Evolutionary conservation across 257 asterid genomes (phyloP), one percentile per base, ranked within the genome.

Genomic region (Solanum medicagineum): DNA sequence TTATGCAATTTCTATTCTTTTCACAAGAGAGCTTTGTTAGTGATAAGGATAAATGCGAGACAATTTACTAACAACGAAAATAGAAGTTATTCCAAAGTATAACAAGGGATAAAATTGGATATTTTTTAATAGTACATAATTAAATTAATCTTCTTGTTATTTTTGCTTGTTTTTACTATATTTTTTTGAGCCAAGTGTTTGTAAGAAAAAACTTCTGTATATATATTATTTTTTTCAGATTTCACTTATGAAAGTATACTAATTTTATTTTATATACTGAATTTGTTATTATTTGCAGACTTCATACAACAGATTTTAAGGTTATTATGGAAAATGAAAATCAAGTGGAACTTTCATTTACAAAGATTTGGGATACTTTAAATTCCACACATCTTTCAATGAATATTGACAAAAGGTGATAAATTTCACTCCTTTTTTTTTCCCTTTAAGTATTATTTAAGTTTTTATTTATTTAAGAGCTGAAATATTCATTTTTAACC

Each of bases 401-500:
- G 4, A 95, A 95, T 84, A 90, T 94, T 85, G 99, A 95, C 91
- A 95, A 95, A 91, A 94, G 99, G 99, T 95, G 7, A 15, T 69
- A 36, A 36, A 29, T 26, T 26, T 26, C 13, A 11, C 0, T 26
- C 1, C 11, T 22, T 26, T 26, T 24, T 0, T 63, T 7, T 63
- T 8, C 36, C 4, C 8, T 62, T 2, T 62, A 24, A 63, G 13
- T 63, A n/a, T 59, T 8, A 12, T 59, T 59, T 59, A 19, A 60
- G 2, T 8, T 0, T 62, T 63, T 63, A 12, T 63, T 63, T 63
- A 63, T 24, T 63, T 24, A 63, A 63, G 19, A 5, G 6, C 24
- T 63, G 70, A 6, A 5, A 63, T 63, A 63, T 63, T 62, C 13
- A 36, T 22, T 62, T 63, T 24, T 63, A 40, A 63, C 10, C 40